Base-by-base conservation (phyloP, 495 filamentous ascomycete genomes). In the Lindgomyces ingoldianus region DNA sequence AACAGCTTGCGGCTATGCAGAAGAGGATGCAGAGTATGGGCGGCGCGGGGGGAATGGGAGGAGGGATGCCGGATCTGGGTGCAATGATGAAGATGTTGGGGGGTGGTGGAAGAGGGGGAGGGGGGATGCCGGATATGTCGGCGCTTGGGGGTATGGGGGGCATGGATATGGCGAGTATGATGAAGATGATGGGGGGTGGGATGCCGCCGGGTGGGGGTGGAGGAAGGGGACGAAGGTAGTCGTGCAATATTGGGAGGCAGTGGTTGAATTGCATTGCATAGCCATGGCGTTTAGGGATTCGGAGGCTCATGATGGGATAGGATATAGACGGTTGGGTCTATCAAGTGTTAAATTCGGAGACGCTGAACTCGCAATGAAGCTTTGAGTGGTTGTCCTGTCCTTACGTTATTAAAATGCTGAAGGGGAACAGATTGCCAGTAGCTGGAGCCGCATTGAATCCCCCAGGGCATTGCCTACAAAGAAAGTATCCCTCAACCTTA, bases 1-100 rank as follows among this genome's bases (percentile, higher is more conserved):
- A 96, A 74, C 94, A 97, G 80, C 84, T 98, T 80, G 95, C 93
- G 0, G 95, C 94, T 21, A 96, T 97, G 93, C 94, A 98, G 79
- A 95, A 94, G 76, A 81, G 91, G 16, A 81, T 98, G 80, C 88
- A 91, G 69, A 90, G 89, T 68, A 95, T 98, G 90, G 94, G 94
- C 19, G 90, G 89, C 44, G 83, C 68, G 69, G n/a, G 77, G 75
- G 78, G 42, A 77, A 76, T 21, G 84, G 81, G 47, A 77, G 78
- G 8, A 75, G 83, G 82, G 4, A 74, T 78, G 72, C 74, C 76
- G 11, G 90, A 91, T 67, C 90, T 95, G 85, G 83, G 82, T 36
- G 87, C 85, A 68, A 82, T 95, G 79, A 93, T 93, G 86, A 90
- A 91, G 78, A 93, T 91, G 85, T 74, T 90, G 52, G 86, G 87